These are phyloP conservation scores for Epipyxis sp. DNA, from an alignment of 108 stramenopile species.

Conservation along the genomic window DNA sequence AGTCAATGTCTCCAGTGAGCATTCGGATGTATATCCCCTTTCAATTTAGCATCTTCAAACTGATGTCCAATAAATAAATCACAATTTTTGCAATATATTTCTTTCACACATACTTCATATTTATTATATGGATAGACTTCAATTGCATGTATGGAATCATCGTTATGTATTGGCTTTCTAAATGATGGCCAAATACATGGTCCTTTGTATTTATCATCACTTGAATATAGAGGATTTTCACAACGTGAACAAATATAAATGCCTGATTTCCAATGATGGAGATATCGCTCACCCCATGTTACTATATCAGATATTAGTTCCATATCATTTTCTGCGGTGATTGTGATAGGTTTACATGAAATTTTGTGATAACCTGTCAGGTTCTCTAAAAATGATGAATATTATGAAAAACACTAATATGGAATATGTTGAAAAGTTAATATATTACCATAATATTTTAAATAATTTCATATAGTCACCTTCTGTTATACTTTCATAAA, in stretches of 20 bases:
- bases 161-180: slow-evolving; percentile 13
- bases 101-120: slow-evolving; percentile 34
- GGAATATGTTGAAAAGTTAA: no score
- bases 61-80: slow-evolving; percentile 40
- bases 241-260: slow-evolving; percentile 38
- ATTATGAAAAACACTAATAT: no score
- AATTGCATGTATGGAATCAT: not conserved
- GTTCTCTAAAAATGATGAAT: not conserved
- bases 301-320: slow-evolving; percentile 40
- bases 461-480: no score
- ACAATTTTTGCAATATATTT: slow-evolving; percentile 37
- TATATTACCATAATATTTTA: no score
- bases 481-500: slow-evolving; percentile 10
- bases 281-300: slow-evolving; percentile 25
- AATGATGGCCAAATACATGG: slow-evolving; percentile 45
- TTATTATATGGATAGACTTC: slow-evolving; percentile 31
- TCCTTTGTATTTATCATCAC: slow-evolving; percentile 36
- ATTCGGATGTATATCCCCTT: slow-evolving; percentile 41
- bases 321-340: slow-evolving; percentile 41
- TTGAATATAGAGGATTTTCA: not conserved
- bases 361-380: slow-evolving; percentile 24
- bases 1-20: slow-evolving; percentile 46
- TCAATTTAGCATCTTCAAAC: slow-evolving; percentile 38
- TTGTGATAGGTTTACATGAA: slow-evolving; percentile 34
- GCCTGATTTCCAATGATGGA: slow-evolving; percentile 27